phyloP scores from a whole-genome alignment of 129 eudicot genomes.

The Lactuca sativa region DNA sequence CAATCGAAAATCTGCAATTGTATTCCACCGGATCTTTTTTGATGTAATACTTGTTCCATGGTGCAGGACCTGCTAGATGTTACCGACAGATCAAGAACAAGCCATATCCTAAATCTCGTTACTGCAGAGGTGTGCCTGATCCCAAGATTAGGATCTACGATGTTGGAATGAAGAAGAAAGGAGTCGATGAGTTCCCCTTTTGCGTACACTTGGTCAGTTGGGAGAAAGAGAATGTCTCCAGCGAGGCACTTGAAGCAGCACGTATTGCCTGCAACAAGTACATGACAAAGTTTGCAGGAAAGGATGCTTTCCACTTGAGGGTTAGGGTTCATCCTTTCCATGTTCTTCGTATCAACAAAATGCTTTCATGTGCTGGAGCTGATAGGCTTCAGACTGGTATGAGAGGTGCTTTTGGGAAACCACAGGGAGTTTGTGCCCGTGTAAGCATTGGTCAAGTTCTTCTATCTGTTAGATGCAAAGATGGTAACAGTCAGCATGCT shows the following conservation, averaged over 20 bases:
- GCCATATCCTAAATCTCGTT: conserved; percentile 78
- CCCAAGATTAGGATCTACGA: conserved; percentile 86
- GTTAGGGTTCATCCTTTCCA: conserved; percentile 95
- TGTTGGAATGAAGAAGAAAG: conserved; percentile 91
- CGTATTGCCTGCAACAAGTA: conserved; percentile 90
- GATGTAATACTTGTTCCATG: background rate
- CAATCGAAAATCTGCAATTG: background rate
- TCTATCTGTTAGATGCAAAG: conserved; percentile 73
- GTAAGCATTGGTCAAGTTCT: conserved; percentile 78
- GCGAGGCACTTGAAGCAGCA: conserved; percentile 89
- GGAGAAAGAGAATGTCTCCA: conserved; percentile 89
- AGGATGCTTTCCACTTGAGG: conserved; percentile 84
- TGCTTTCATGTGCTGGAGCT: conserved; percentile 90
- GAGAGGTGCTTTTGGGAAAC: conserved; percentile 86
- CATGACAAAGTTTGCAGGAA: conserved; percentile 86
- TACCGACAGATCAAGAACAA: conserved; percentile 87
- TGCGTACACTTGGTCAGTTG: conserved; percentile 87
- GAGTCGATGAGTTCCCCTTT: conserved; percentile 83
- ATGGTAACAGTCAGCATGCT: conserved; percentile 59
- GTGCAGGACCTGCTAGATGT: conserved; percentile 81
- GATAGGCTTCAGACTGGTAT: conserved; percentile 93
- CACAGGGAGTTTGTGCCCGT: conserved; percentile 71
- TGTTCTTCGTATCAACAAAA: conserved; percentile 84
- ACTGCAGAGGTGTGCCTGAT: conserved; percentile 90
- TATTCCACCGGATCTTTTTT: background rate